These are phyloP conservation scores for Arachnomyces sp. DNA, from an alignment of 2,329 filamentous ascomycete genomes.

Conservation along the genomic window DNA sequence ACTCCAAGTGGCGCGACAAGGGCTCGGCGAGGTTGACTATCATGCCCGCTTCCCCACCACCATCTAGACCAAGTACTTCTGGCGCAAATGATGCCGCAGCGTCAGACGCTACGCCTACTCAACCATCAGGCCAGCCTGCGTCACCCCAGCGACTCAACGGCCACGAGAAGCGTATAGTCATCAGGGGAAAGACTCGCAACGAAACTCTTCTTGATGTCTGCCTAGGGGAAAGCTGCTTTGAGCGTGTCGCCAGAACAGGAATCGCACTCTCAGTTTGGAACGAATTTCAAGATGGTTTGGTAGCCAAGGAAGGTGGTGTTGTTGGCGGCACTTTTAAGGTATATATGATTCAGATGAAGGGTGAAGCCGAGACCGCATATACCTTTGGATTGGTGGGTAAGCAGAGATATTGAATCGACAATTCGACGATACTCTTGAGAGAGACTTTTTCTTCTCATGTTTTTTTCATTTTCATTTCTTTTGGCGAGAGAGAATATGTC, in stretches of 20 bases:
- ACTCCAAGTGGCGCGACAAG: constrained; percentile 83
- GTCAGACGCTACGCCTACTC: constrained; percentile 9
- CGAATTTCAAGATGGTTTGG: constrained; percentile 57
- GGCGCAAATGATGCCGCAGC: constrained; percentile 23
- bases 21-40: constrained; percentile 79
- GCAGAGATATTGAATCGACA: constrained; percentile 37
- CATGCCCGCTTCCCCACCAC: constrained; percentile 48
- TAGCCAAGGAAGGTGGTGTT: constrained; percentile 50
- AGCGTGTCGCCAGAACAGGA: constrained; percentile 72
- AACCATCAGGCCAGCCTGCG: constrained; percentile 22
- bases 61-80: constrained; percentile 26
- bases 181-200: constrained; percentile 61
- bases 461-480: not conserved
- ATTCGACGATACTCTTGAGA: not conserved
- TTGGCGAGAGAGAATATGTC: not conserved
- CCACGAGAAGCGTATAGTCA: constrained; percentile 76
- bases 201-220: constrained; percentile 73
- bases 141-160: constrained; percentile 48
- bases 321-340: constrained; percentile 50
- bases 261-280: constrained; percentile 88
- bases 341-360: constrained; percentile 59
- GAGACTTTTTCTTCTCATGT: not conserved
- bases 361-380: constrained; percentile 47
- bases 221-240: constrained; percentile 75
- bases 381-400: constrained; percentile 49